Base-by-base conservation (phyloP, 805 yeast genomes). In the Komagataella pseudopastoris region DNA sequence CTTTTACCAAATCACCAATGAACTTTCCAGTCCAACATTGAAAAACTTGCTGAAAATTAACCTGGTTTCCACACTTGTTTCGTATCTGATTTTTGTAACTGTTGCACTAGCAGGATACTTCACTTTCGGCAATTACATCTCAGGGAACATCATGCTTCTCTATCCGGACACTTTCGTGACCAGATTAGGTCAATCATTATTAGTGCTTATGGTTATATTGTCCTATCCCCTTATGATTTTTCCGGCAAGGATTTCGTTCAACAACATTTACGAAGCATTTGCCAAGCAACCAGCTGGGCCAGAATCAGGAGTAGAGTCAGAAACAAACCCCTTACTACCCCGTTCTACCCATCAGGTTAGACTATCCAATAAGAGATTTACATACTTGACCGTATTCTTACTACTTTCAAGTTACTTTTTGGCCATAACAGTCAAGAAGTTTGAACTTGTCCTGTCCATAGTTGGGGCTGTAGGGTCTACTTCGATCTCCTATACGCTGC, bases 381-480 rank as follows among this genome's bases (percentile, higher is more conserved):
- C 72, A 50, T 52, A 67, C 1, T 68, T 83, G 49, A 80, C 89
- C 0, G 52, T 75, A 0, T 36, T 66, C 0, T 67, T 85, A 44
- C 65, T 80, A 4, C 2, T 71, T 0, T 55, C 63, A 2, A 74
- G 84, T 0, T 85, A 83, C 59, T 53, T 72, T 0, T 64, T 80
- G 14, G 88, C 95, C 0, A 63, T 80, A 1, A 63, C 78, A 7
- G 75, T 85, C 7, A 68, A 72, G 1, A 82, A 88, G 0, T 78
- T 85, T 60, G 90, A 84, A 51, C 72, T 77, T 43, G 85, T 85
- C 3, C 65, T 85, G 49, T 79, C 91, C 1, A 67, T 85, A 50
- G 89, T 85, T 7, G 95, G 95, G 3, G 84, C 90, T 4, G 85
- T 93, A 0, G 95, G 95, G 0, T 85, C 90, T 4, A 86, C 90